Evolutionary conservation across 2,329 filamentous ascomycete genomes (phyloP).

Genomic region (Bisporella sp.): DNA sequence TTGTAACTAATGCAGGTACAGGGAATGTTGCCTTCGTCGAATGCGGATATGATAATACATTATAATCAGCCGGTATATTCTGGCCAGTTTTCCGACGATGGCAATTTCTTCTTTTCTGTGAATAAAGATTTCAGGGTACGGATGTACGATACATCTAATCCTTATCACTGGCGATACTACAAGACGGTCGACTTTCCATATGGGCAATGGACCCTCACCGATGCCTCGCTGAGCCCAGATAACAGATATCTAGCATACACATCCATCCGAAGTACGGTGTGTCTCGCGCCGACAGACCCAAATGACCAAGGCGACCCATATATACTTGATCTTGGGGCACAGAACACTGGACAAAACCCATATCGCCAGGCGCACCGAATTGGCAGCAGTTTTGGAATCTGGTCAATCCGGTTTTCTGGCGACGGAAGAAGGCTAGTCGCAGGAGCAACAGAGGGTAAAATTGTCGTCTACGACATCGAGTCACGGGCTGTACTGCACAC

Average conservation of each 20-base stretch:
- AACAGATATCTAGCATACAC: slow-evolving; percentile 90
- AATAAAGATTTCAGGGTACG: slow-evolving; percentile 90
- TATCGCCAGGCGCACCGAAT: slow-evolving; percentile 7
- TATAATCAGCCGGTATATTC: slow-evolving; percentile 85
- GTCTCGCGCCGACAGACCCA: slow-evolving; percentile 80
- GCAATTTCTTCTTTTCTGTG: slow-evolving; percentile 93
- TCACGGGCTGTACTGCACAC: slow-evolving; percentile 62
- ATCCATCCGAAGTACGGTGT: slow-evolving; percentile 78
- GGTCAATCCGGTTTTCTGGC: slow-evolving; percentile 87
- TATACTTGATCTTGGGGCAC: slow-evolving; percentile 63
- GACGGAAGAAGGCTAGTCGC: slow-evolving; percentile 88
- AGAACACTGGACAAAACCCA: slow-evolving; percentile 26
- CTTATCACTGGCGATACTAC: slow-evolving; percentile 93
- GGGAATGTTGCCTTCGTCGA: slow-evolving; percentile 69
- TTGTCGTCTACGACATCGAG: slow-evolving; percentile 92
- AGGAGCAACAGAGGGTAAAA: slow-evolving; percentile 70
- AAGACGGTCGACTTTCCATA: slow-evolving; percentile 81
- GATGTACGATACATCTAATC: slow-evolving; percentile 96
- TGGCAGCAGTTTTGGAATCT: slow-evolving; percentile 56
- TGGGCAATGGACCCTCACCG: slow-evolving; percentile 93
- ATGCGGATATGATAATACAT: slow-evolving; percentile 80
- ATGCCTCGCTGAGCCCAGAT: slow-evolving; percentile 84
- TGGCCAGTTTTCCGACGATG: slow-evolving; percentile 93
- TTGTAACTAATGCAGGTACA: slow-evolving; percentile 27
- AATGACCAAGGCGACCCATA: slow-evolving; percentile 74